These are phyloP conservation scores for Tagetes erecta DNA, from an alignment of 129 eudicot genomes.

Conservation along the genomic window DNA sequence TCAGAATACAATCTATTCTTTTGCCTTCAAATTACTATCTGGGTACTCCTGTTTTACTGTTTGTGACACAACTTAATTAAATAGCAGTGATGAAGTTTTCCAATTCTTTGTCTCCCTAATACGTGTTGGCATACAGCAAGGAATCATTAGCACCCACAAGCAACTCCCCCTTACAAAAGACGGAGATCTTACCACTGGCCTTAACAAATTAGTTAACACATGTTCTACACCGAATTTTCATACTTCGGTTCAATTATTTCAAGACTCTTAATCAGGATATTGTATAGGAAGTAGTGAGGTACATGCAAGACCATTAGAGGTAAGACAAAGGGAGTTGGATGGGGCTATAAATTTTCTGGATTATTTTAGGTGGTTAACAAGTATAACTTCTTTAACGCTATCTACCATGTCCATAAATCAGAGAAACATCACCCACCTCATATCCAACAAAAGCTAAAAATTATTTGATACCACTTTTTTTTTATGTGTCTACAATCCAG, in stretches of 20 bases:
- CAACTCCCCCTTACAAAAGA: background rate
- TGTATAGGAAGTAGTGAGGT: slow-evolving; percentile 13
- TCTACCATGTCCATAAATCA: slow-evolving; percentile 13
- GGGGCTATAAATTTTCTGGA: background rate
- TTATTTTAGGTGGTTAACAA: background rate
- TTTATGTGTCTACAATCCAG: background rate
- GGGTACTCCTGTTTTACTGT: background rate
- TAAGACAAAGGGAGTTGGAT: slow-evolving; percentile 20
- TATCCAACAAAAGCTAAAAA: slow-evolving; percentile 19
- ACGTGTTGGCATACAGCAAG: background rate
- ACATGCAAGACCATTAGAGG: slow-evolving; percentile 12
- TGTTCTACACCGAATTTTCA: slow-evolving; percentile 17
- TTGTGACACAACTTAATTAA: background rate
- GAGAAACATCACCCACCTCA: background rate
- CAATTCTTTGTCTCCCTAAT: background rate
- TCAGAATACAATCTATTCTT: slow-evolving; percentile 2
- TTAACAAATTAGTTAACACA: slow-evolving; percentile 2
- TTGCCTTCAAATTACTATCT: background rate
- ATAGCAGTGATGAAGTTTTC: too few relatives aligned
- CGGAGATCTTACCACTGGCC: too few relatives aligned
- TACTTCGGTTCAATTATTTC: slow-evolving; percentile 12
- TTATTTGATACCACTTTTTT: background rate
- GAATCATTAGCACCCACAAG: slow-evolving; percentile 7
- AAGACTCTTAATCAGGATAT: background rate
- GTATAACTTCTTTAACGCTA: background rate